Evolutionary conservation across 2,329 filamentous ascomycete genomes (phyloP).

Genomic region (Microsporum canis): DNA sequence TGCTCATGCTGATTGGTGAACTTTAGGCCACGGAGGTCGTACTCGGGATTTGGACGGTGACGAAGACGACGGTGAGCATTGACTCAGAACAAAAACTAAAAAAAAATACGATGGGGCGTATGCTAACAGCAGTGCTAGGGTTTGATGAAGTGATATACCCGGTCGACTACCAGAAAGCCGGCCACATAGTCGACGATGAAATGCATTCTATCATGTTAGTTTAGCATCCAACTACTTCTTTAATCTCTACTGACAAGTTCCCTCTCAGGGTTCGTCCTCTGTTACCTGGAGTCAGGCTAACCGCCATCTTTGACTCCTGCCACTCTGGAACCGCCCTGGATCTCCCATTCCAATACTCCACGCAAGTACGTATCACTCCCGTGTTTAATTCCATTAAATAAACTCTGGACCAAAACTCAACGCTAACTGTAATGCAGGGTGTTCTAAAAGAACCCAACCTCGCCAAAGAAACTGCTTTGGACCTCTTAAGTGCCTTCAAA

Average conservation of each 20-base stretch:
- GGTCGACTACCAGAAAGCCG: slow-evolving; percentile 3
- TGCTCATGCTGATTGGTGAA: neutral
- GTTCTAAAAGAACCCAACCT: slow-evolving; percentile 6
- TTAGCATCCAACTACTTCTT: too few relatives aligned
- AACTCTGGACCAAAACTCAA: neutral
- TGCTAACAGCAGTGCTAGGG: neutral
- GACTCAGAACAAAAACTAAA: neutral
- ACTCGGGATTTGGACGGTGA: slow-evolving; percentile 6
- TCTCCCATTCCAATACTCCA: slow-evolving; percentile 5
- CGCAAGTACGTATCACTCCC: neutral
- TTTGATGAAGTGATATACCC: slow-evolving; percentile 7
- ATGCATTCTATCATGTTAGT: slow-evolving; percentile 7
- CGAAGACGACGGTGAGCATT: slow-evolving; percentile 4
- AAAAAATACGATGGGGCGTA: neutral
- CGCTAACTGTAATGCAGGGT: neutral
- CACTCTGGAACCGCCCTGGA: slow-evolving; percentile 6
- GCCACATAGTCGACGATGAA: slow-evolving; percentile 6
- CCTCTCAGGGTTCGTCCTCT: slow-evolving; percentile 3
- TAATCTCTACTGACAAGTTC: neutral
- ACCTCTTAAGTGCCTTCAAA: slow-evolving; percentile 3
- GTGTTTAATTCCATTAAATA: neutral
- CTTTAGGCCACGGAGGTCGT: slow-evolving; percentile 4
- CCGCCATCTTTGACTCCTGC: slow-evolving; percentile 6
- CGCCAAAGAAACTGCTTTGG: slow-evolving; percentile 4
- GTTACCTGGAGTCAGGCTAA: neutral